A percentile compares a stretch with the other conserved stretches of the same genome.
Conservation (phyloP, 2,329 filamentous ascomycete species). For the Aspergillus chevalieri region DNA sequence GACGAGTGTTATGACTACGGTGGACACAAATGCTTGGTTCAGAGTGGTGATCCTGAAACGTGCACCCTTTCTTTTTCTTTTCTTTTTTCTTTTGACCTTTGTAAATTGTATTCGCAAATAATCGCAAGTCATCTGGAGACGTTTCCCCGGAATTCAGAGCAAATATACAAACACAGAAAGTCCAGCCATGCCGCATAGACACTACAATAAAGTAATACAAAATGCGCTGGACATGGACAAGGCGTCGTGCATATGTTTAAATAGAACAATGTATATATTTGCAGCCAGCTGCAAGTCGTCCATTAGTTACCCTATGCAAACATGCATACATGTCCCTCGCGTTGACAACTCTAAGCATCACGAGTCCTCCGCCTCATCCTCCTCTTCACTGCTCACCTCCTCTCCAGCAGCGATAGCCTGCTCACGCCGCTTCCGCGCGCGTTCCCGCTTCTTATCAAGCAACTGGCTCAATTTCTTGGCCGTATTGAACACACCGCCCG, state of each 20-base stretch:
- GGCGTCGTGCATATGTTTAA: no score
- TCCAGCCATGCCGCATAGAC: no score
- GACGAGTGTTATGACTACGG: neutral
- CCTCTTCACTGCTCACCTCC: constrained; percentile 45
- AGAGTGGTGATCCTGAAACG: neutral
- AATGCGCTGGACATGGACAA: no score
- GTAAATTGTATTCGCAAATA: no score
- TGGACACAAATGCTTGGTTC: neutral
- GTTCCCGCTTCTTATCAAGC: constrained; percentile 62
- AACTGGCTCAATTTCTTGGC: constrained; percentile 78
- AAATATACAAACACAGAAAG: no score
- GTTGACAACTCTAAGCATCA: neutral
- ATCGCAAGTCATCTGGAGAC: no score
- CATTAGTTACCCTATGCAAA: neutral
- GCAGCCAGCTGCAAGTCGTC: neutral
- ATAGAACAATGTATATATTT: neutral
- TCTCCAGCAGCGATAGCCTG: constrained; percentile 49
- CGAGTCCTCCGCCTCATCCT: constrained; percentile 17
- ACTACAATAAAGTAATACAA: no score
- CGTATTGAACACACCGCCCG: constrained; percentile 81
- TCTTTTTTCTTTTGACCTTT: no score
- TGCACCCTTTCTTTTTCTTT: no score
- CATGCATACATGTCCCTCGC: neutral
- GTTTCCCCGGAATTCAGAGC: no score
- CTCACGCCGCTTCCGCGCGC: constrained; percentile 49